Conservation (phyloP, 768 basidiomycete species). For the Mycena olivaceomarginata region DNA sequence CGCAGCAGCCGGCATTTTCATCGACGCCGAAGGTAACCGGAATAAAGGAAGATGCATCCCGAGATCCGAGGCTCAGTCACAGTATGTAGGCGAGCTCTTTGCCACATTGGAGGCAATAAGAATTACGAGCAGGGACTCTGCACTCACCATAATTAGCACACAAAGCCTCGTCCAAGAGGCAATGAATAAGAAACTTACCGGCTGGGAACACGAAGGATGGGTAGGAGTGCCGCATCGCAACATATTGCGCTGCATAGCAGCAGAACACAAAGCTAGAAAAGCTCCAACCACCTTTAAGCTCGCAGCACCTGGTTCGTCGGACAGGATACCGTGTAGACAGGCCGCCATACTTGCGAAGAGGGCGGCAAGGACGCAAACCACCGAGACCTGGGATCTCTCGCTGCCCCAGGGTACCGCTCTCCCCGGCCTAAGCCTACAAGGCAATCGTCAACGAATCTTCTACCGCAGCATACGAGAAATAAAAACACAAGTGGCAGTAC, state of each 20-base stretch:
- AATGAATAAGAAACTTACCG: no score
- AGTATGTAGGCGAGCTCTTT: background rate
- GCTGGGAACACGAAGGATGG: no score
- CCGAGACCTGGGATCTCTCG: background rate
- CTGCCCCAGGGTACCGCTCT: background rate
- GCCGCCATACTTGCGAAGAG: background rate
- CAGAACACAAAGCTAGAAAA: no score
- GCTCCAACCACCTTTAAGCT: no score
- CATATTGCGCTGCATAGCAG: no score
- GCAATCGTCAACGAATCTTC: background rate
- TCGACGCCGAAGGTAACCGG: background rate
- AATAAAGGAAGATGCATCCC: background rate
- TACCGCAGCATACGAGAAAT: background rate
- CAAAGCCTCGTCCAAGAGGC: background rate
- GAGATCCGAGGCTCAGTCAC: background rate
- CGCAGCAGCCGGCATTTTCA: background rate
- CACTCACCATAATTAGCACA: background rate
- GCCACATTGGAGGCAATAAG: slow-evolving; percentile 2
- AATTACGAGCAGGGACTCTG: background rate
- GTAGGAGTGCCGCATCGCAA: no score
- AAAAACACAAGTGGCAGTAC: background rate
- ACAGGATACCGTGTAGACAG: background rate
- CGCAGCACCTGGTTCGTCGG: background rate
- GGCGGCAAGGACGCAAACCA: background rate
- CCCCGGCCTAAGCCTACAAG: slow-evolving; percentile 3